Conservation (phyloP, 805 yeast species). For the Saturnispora ahearnii region DNA sequence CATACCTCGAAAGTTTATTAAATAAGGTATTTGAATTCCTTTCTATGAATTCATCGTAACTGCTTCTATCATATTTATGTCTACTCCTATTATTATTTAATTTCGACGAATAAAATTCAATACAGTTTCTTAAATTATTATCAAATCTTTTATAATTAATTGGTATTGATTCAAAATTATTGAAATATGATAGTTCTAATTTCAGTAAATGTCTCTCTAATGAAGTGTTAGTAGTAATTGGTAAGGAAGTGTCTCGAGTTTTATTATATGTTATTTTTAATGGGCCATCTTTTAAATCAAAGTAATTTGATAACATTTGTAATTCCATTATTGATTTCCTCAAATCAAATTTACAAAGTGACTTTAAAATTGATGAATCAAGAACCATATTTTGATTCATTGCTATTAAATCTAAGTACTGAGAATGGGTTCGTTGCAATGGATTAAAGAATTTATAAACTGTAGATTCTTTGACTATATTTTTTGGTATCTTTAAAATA, state of each 20-base stretch:
- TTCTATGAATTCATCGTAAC: conserved; percentile 15
- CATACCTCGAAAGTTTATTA: conserved; percentile 11
- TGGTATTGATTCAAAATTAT: not conserved
- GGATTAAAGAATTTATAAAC: conserved; percentile 17
- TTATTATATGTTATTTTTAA: not conserved
- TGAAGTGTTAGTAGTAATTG: not conserved
- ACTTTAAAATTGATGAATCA: conserved; percentile 15
- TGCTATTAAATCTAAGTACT: conserved; percentile 24
- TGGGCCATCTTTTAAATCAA: conserved; percentile 4
- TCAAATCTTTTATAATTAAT: not conserved
- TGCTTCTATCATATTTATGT: conserved; percentile 15
- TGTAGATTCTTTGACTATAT: conserved; percentile 25
- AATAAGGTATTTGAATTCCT: conserved; percentile 19
- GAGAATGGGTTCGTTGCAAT: not conserved
- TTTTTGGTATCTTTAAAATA: conserved; percentile 20
- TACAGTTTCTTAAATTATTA: conserved; percentile 2
- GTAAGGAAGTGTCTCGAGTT: not conserved
- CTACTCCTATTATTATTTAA: conserved; percentile 21
- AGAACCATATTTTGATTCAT: conserved; percentile 21
- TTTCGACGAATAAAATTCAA: conserved; percentile 24
- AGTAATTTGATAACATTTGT: conserved; percentile 22
- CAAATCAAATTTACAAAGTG: conserved; percentile 16
- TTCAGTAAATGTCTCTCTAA: not conserved
- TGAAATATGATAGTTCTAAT: not conserved
- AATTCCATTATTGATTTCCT: conserved; percentile 24